These are phyloP conservation scores for Oropetium thomaeum DNA, from an alignment of 176 grass and related monocot genomes.

Conservation along the genomic window DNA sequence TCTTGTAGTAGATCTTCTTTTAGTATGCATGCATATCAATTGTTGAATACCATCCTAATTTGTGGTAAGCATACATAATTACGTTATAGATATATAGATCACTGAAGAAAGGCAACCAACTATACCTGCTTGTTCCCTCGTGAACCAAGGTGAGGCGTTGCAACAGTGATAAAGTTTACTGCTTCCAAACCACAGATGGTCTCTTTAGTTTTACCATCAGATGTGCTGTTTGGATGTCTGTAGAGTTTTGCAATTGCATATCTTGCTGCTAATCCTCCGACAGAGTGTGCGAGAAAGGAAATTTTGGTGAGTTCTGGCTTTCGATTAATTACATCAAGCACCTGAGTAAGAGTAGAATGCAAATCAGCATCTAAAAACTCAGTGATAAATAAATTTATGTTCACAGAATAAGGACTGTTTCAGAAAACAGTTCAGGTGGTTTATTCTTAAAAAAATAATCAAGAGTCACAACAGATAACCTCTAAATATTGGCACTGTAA, in stretches of 20 bases:
- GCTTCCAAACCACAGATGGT: slow-evolving; percentile 72
- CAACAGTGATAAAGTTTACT: slow-evolving; percentile 82
- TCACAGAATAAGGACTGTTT: not conserved
- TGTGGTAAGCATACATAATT: not conserved
- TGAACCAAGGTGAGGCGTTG: slow-evolving; percentile 88
- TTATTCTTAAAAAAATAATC: not conserved
- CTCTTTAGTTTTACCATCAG: slow-evolving; percentile 31
- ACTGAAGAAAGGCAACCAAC: not conserved
- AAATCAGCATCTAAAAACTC: not conserved
- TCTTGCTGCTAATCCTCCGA: slow-evolving; percentile 85
- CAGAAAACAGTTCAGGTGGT: not conserved
- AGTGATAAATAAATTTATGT: not conserved
- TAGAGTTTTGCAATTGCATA: slow-evolving; percentile 87
- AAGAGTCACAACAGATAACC: slow-evolving; percentile 1
- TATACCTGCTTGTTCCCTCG: slow-evolving; percentile 80
- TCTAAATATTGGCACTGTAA: not conserved
- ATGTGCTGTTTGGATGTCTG: slow-evolving; percentile 17
- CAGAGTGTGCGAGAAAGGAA: slow-evolving; percentile 88
- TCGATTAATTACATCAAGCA: slow-evolving; percentile 56
- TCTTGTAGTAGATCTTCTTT: slow-evolving; percentile 5
- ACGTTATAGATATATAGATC: not conserved
- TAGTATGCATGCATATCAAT: not conserved
- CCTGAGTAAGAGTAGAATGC: slow-evolving; percentile 38
- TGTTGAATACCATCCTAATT: not conserved
- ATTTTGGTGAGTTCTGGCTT: slow-evolving; percentile 66